phyloP scores from a whole-genome alignment of 2,329 filamentous ascomycete genomes.

The Penicillium thymicola region DNA sequence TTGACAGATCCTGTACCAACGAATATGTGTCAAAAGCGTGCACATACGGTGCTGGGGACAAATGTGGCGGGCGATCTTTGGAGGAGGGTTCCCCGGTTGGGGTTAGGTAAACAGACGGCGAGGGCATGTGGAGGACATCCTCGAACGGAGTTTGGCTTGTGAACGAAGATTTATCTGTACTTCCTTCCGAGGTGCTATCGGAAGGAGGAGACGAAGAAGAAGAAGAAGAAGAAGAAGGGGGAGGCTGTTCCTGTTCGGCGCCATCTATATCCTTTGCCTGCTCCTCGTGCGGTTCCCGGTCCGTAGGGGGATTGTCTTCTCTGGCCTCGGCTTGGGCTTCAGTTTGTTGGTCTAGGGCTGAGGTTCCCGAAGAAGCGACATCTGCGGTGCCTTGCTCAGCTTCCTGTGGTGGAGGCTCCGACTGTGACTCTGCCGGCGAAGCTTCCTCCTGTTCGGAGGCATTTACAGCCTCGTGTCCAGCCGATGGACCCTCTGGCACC shows the following conservation, averaged over 20 bases:
- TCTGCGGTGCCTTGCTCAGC: constrained; percentile 10
- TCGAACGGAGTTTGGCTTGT: constrained; percentile 30
- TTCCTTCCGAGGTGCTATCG: constrained; percentile 12
- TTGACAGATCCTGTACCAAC: constrained; percentile 74
- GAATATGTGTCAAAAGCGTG: constrained; percentile 97
- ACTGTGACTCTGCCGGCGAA: constrained; percentile 11
- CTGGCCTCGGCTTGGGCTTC: constrained; percentile 8
- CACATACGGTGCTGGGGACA: constrained; percentile 71
- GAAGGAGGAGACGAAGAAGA: constrained; percentile 9
- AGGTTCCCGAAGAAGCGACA: constrained; percentile 7
- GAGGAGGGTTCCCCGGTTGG: constrained; percentile 24
- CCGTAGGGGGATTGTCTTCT: constrained; percentile 12
- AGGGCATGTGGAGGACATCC: constrained; percentile 43
- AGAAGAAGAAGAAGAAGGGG: constrained; percentile 9
- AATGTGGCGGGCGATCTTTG: constrained; percentile 58
- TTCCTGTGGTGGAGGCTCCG: constrained; percentile 9
- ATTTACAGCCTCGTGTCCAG: constrained; percentile 2
- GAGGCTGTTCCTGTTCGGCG: constrained; percentile 10
- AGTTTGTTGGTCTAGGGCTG: constrained; percentile 11
- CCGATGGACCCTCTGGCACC: constrained; percentile 8
- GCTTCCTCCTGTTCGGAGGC: background rate
- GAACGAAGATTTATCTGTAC: constrained; percentile 17
- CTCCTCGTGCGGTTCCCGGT: constrained; percentile 25
- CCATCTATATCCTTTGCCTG: constrained; percentile 14
- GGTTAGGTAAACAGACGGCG: constrained; percentile 35